Evolutionary conservation across 805 yeast species (phyloP), one percentile per base, ranked within the genome.

Genomic region (Ogataea pignaliae): DNA sequence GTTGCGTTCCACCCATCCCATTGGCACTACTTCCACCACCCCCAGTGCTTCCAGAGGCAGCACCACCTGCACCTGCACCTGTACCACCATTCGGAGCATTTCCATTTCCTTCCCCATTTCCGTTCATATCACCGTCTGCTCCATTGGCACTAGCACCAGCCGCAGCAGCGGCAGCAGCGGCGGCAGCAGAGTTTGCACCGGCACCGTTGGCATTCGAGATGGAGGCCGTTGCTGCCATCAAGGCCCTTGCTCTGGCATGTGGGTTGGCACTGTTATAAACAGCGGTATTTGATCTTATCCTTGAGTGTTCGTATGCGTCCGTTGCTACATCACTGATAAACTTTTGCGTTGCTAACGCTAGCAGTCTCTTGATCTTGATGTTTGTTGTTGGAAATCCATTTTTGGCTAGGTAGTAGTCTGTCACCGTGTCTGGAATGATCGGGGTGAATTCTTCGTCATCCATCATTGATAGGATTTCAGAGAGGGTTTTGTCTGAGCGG

Each of bases 371-470:
- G 45, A 86, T 79, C 45, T 89, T 76, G 12, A 79, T 68, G 60
- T 91, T 96, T 34, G 83, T 73, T 26, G 93, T 79, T 46, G 83
- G 84, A 55, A 93, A 82, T 34, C 97, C 97, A 49, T 88, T 84
- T 57, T 84, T 83, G 10, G 56, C 51, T 14, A 91, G 67, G 57
- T 91, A 93, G 61, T 89, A 93, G 59, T 91, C 97, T 0, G 96
- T 86, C 10, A 93, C 97, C 0, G 95, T 90, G 61, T 93, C 98
- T 0, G 99, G 99, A 34, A 93, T 93, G 30, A 91, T 83, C 2
- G 99, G 99, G 3, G 96, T 88, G 61, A 83, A 88, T 46, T 89
- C 96, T 50, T 89, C 95, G 46, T 89, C 97, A 52, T 88, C 96
- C 91, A 93, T 84, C 72, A 89, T 71, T 30, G 83, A 85, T 28